Evolutionary conservation across 2,329 filamentous ascomycete species (phyloP), one percentile per base, ranked within the genome.

Genomic region (Fusarium humuli): DNA sequence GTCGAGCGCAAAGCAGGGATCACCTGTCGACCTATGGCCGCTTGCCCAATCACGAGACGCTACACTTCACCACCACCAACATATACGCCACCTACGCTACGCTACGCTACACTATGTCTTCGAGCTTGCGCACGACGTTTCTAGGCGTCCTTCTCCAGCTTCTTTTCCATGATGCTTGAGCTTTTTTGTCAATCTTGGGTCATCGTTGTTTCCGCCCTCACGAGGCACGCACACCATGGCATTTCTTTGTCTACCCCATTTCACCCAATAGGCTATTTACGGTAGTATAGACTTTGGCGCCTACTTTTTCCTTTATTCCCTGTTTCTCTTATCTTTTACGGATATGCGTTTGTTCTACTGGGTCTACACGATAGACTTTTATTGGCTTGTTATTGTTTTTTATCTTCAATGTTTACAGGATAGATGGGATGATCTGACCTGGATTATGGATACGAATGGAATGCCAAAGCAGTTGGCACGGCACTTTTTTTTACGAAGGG

Each of bases 1-100:
- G 73, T 57, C 49, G 45, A 69, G 64, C 61, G 48, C 54, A 65
- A 71, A 70, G 50, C 62, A 73, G 60, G 70, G 67, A 66, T 71
- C 56, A 52, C 54, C 49, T 65, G 55, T 49, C 20, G 60, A 44
- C 44, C 46, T 53, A 22, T 60, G 40, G 18, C 30, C 52, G 44
- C 14, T 23, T 53, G 42, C 30, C 45, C 57, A 67, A 67, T 67
- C 57, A 67, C 27, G n/a, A 32, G 29, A 34, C 45, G 34, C 22
- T 6, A 25, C 62, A 40, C 41, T 27, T 22, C 62, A 65, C 50
- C 57, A 46, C 41, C 54, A 29, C 13, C 61, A 64, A 37, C 13
- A 34, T 34, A 52, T 65, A 47, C 62, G 46, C 47, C 60, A 65
- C 61, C 52, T 55, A 46, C 56, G 61, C 37, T 37, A 49, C 60